These are phyloP conservation scores for Saksenaea oblongispora DNA, from an alignment of 371 early-diverging fungal species.

Conservation along the genomic window DNA sequence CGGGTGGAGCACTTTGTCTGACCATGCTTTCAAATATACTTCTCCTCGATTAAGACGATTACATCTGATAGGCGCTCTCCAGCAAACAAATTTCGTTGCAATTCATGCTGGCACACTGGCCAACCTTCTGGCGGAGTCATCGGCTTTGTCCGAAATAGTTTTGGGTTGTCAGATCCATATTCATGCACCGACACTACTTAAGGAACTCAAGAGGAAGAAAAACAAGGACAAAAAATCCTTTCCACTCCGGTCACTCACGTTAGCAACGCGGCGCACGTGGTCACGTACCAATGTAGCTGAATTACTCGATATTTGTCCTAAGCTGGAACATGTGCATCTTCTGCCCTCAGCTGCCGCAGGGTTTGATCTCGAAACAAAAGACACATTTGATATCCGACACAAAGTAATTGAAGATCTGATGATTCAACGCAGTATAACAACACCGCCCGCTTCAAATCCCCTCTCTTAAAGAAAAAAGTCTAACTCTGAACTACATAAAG, in stretches of 20 bases:
- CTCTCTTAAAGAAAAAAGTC: background rate
- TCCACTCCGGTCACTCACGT: conserved; percentile 22
- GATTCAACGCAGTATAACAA: background rate
- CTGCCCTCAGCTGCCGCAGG: conserved; percentile 26
- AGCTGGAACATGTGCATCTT: conserved; percentile 25
- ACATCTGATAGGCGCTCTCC: conserved; percentile 17
- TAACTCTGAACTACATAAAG: background rate
- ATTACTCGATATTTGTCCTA: conserved; percentile 28
- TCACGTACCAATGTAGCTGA: conserved; percentile 26
- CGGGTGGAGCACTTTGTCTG: conserved; percentile 39
- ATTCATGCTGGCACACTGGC: conserved; percentile 29
- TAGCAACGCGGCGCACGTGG: conserved; percentile 41
- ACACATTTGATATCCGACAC: background rate
- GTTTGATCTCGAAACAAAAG: conserved; percentile 7
- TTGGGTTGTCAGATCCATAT: conserved; percentile 31
- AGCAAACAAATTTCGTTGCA: conserved; percentile 25
- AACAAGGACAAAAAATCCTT: background rate
- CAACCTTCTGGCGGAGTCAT: conserved; percentile 23
- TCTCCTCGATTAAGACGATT: conserved; percentile 14
- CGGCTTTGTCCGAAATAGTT: conserved; percentile 18
- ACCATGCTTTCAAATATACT: conserved; percentile 24
- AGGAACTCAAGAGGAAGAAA: conserved; percentile 14
- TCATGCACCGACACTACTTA: conserved; percentile 32
- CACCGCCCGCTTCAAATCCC: background rate
- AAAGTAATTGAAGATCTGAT: background rate